Evolutionary conservation across 257 asterid genomes (phyloP).

Genomic region (Penstemon eatonii): DNA sequence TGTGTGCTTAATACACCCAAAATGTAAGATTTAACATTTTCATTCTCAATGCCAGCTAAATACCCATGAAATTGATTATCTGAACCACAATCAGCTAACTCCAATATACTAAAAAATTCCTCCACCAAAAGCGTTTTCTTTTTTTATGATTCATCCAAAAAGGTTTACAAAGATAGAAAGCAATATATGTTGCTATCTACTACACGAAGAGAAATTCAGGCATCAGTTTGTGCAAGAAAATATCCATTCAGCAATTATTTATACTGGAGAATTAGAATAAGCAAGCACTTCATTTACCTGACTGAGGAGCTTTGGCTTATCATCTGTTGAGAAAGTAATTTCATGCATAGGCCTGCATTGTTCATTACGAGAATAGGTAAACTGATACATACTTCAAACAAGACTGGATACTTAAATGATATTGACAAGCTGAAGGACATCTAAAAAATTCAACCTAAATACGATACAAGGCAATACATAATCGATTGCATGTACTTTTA

Average conservation of each 20-base stretch:
- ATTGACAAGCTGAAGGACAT: slow-evolving; percentile 18
- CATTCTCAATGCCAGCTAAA: background rate
- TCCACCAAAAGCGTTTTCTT: too few species aligned
- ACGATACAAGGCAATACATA: slow-evolving; percentile 3
- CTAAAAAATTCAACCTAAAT: slow-evolving; percentile 3
- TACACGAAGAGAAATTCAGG: slow-evolving; percentile 2
- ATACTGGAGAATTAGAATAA: slow-evolving; percentile 10
- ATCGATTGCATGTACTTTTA: slow-evolving; percentile 2
- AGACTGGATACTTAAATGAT: slow-evolving; percentile 5
- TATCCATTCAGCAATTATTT: slow-evolving; percentile 12
- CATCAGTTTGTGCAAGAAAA: slow-evolving; percentile 17
- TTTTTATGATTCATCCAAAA: background rate
- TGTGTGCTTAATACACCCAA: background rate
- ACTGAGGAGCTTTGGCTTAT: slow-evolving; percentile 96
- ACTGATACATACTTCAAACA: slow-evolving; percentile 24
- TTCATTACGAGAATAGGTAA: slow-evolving; percentile 19
- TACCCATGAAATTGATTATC: background rate
- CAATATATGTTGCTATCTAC: background rate
- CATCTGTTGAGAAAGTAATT: slow-evolving; percentile 86
- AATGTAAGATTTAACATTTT: background rate
- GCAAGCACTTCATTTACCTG: slow-evolving; percentile 51
- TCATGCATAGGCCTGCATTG: slow-evolving; percentile 95
- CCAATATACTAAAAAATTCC: background rate
- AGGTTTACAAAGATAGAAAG: slow-evolving; percentile 14
- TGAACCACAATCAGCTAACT: background rate